These are phyloP conservation scores for Flammula alnicola DNA, from an alignment of 1,284 basidiomycete species.

Conservation along the genomic window DNA sequence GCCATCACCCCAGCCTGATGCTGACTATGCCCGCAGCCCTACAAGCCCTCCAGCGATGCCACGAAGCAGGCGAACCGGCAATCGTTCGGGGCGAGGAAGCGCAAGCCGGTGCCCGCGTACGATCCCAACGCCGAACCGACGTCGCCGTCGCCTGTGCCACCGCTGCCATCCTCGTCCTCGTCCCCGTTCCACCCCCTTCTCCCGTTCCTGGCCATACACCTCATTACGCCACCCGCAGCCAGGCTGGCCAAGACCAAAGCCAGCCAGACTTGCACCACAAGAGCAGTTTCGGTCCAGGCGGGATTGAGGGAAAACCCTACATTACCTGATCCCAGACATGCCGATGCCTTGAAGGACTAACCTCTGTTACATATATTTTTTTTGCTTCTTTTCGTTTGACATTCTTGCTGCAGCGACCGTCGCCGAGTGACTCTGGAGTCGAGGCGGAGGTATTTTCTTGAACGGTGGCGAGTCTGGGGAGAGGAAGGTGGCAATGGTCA, in stretches of 20 bases:
- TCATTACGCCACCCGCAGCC: slow-evolving; percentile 34
- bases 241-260: slow-evolving; percentile 22
- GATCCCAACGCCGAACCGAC: slow-evolving; percentile 28
- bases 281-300: slow-evolving; percentile 43
- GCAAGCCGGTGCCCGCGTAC: slow-evolving; percentile 50
- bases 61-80: slow-evolving; percentile 26
- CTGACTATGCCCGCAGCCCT: slow-evolving; percentile 5
- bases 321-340: slow-evolving; percentile 47
- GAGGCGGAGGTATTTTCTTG: too few relatives aligned
- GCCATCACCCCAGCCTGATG: not conserved
- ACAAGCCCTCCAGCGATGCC: slow-evolving; percentile 14
- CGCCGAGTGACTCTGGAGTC: too few relatives aligned
- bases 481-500: too few relatives aligned
- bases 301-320: slow-evolving; percentile 41
- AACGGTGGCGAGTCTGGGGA: not conserved
- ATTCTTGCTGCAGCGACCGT: not conserved
- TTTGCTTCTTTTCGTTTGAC: not conserved
- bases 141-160: slow-evolving; percentile 9
- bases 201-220: slow-evolving; percentile 10
- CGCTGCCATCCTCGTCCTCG: slow-evolving; percentile 12
- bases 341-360: slow-evolving; percentile 25
- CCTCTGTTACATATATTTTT: not conserved
- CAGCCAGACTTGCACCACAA: slow-evolving; percentile 37
- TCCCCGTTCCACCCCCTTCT: slow-evolving; percentile 17
- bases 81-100: slow-evolving; percentile 34